Percentiles rank a stretch among this genome's conserved stretches.
phyloP scores from a whole-genome alignment of 345 rosid genomes.

The Hypericum perforatum region DNA sequence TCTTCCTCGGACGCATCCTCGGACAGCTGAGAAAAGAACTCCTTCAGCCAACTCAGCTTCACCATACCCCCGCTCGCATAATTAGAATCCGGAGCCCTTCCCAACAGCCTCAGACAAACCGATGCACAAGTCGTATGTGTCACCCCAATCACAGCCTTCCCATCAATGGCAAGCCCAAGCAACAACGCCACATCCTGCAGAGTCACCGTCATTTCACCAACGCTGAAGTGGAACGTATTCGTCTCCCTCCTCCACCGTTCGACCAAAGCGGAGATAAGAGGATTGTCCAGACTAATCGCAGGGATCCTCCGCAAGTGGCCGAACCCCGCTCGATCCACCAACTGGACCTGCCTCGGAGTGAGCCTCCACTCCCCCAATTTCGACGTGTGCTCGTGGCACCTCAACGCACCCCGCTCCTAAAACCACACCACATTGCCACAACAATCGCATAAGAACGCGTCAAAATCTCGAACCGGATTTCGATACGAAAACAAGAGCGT shows the following conservation, averaged over 20 bases:
- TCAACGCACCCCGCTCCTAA: conserved; percentile 93
- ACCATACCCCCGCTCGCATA: conserved; percentile 99
- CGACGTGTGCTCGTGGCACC: conserved; percentile 96
- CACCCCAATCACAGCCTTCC: conserved; percentile 84
- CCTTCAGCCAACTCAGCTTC: conserved; percentile 94
- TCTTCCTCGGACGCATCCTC: conserved; percentile 49
- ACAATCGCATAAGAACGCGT: too few species aligned
- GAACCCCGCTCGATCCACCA: conserved; percentile 86
- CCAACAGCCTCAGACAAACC: conserved; percentile 63
- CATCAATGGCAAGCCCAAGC: conserved; percentile 81
- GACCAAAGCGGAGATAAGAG: conserved; percentile 81
- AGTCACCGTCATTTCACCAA: conserved; percentile 91
- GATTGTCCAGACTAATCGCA: conserved; percentile 87
- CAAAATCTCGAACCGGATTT: too few species aligned
- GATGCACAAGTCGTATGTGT: conserved; percentile 65
- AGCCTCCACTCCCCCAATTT: conserved; percentile 90
- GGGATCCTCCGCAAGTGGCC: conserved; percentile 80
- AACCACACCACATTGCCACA: too few species aligned
- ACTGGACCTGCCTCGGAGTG: conserved; percentile 52
- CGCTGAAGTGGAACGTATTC: conserved; percentile 75
- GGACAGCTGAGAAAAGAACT: conserved; percentile 62
- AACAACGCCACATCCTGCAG: conserved; percentile 69
- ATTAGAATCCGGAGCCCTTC: conserved; percentile 53
- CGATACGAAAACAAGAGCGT: too few species aligned
- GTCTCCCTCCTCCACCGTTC: conserved; percentile 98